Percentiles rank a stretch among this genome's conserved stretches.
These are phyloP conservation scores for Leucaena leucocephala DNA, from an alignment of 306 rosid species.

Conservation along the genomic window DNA sequence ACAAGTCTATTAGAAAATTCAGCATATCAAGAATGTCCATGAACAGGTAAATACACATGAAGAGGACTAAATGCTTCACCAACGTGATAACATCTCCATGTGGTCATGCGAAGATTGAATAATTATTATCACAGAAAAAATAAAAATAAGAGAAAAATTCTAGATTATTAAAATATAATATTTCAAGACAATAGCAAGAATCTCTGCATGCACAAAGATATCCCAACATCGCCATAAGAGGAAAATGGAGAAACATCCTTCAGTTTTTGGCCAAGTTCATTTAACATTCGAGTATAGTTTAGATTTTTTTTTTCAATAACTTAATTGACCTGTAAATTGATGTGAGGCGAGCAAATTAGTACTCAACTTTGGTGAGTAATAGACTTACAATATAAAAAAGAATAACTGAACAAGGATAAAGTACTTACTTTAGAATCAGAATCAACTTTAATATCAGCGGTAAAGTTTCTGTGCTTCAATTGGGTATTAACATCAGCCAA, in stretches of 20 bases:
- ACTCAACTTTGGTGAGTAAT: not conserved
- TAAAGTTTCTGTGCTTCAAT: constrained; percentile 75
- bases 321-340: not conserved
- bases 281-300: not conserved
- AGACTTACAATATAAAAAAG: not conserved
- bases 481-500: constrained; percentile 87
- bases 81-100: not conserved
- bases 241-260: not conserved
- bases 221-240: not conserved
- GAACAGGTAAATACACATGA: not conserved
- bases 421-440: constrained; percentile 73
- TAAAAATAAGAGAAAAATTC: not conserved
- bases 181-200: not conserved
- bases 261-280: not conserved
- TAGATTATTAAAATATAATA: not conserved
- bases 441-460: constrained; percentile 93
- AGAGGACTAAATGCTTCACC: not conserved
- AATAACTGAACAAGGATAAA: constrained; percentile 6
- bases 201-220: not conserved
- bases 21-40: not conserved
- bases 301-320: not conserved
- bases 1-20: not conserved
- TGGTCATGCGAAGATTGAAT: not conserved
- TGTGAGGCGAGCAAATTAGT: not conserved
- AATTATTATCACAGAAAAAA: not conserved